A percentile compares a stretch with the other conserved stretches of the same genome.
These are phyloP conservation scores for Terfezia boudieri DNA, from an alignment of 495 filamentous ascomycete species.

Conservation along the genomic window DNA sequence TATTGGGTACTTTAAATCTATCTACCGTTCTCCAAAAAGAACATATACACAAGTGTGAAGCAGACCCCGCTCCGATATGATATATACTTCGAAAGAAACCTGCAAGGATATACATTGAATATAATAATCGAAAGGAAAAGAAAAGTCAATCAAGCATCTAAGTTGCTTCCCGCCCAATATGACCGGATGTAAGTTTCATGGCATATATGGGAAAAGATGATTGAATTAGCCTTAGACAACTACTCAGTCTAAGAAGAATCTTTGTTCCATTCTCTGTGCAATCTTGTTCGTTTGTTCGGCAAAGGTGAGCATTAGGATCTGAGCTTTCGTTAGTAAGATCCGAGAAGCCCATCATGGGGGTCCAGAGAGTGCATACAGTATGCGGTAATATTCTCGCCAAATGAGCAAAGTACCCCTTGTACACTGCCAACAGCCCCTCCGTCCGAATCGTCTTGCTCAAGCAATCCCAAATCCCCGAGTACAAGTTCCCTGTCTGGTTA, in stretches of 20 bases:
- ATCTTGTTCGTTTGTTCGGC: slow-evolving; percentile 95
- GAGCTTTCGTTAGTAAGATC: slow-evolving; percentile 3
- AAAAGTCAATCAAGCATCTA: too few relatives aligned
- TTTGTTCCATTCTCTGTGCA: slow-evolving; percentile 53
- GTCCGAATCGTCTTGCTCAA: slow-evolving; percentile 72
- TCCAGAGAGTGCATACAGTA: slow-evolving; percentile 32
- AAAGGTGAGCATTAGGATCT: slow-evolving; percentile 74
- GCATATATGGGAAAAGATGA: too few relatives aligned
- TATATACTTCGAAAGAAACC: too few relatives aligned
- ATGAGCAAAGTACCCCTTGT: slow-evolving; percentile 95
- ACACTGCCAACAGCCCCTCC: slow-evolving; percentile 80
- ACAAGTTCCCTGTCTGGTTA: slow-evolving; percentile 94
- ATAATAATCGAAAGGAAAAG: too few relatives aligned
- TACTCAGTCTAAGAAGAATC: slow-evolving; percentile 24
- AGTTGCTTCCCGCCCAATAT: too few relatives aligned
- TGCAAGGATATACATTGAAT: too few relatives aligned
- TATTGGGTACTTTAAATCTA: too few relatives aligned
- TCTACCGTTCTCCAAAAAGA: too few relatives aligned
- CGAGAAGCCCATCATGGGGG: background rate
- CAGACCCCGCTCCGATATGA: too few relatives aligned
- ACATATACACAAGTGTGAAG: too few relatives aligned
- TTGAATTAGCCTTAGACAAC: too few relatives aligned
- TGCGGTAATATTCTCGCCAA: slow-evolving; percentile 84
- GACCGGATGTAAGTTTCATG: too few relatives aligned
- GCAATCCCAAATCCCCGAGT: slow-evolving; percentile 81